Conservation (phyloP, 805 yeast genomes). For the Suhomyces canberraensis region DNA sequence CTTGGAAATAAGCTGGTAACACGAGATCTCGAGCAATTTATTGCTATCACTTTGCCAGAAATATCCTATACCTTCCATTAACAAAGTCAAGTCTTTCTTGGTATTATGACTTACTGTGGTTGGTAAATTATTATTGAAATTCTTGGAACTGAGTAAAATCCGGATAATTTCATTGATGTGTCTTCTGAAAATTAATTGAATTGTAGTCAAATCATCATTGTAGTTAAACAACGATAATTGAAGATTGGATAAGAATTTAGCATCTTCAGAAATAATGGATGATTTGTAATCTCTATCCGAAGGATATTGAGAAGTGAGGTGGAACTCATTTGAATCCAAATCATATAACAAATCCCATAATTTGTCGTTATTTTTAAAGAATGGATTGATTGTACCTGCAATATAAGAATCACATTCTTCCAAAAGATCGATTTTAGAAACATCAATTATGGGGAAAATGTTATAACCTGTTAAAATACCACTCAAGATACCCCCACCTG, state of each 20-base stretch:
- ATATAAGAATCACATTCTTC: conserved; percentile 42
- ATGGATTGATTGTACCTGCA: conserved; percentile 68
- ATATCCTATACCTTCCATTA: conserved; percentile 43
- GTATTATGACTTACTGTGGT: conserved; percentile 4
- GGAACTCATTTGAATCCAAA: conserved; percentile 49
- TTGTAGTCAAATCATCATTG: conserved; percentile 45
- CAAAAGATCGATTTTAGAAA: conserved; percentile 52
- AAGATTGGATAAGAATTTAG: conserved; percentile 40
- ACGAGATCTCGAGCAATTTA: conserved; percentile 38
- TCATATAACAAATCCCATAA: conserved; percentile 64
- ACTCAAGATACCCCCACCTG: conserved; percentile 42
- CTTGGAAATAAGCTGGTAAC: conserved; percentile 37
- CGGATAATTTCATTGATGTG: conserved; percentile 43
- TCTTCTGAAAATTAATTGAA: conserved; percentile 41
- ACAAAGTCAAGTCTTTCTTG: conserved; percentile 19
- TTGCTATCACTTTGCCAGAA: conserved; percentile 42
- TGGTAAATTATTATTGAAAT: conserved; percentile 23
- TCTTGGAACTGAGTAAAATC: conserved; percentile 35
- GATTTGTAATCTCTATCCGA: conserved; percentile 19
- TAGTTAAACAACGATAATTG: conserved; percentile 42
- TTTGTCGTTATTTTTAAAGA: conserved; percentile 51
- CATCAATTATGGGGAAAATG: conserved; percentile 60
- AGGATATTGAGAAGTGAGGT: conserved; percentile 21
- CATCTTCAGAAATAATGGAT: conserved; percentile 44
- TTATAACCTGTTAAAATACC: conserved; percentile 36